A percentile compares a stretch with the other conserved stretches of the same genome.
Evolutionary conservation across 2,329 filamentous ascomycete genomes (phyloP).

Genomic region (Thielaviopsis cerberus): DNA sequence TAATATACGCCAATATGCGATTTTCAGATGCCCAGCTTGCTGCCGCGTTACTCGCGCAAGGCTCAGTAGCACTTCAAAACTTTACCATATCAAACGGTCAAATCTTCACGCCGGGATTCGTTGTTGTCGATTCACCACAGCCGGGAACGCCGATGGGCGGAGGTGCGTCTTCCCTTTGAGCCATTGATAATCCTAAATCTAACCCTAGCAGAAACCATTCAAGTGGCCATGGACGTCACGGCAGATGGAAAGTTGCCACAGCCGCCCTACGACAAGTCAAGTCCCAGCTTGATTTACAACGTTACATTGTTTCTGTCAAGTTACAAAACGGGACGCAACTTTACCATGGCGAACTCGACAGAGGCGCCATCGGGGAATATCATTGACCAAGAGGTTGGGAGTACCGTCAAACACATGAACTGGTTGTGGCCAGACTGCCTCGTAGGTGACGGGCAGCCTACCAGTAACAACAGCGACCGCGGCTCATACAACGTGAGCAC

Average conservation of each 20-base stretch:
- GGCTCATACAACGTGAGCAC: constrained; percentile 43
- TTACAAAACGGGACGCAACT: constrained; percentile 42
- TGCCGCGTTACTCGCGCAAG: constrained; percentile 15
- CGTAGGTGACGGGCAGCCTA: constrained; percentile 37
- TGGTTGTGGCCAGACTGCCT: constrained; percentile 56
- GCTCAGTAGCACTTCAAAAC: constrained; percentile 19
- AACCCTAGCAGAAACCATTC: constrained; percentile 28
- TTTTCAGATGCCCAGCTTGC: neutral
- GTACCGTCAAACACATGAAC: constrained; percentile 56
- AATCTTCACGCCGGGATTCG: constrained; percentile 51
- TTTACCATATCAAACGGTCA: constrained; percentile 46
- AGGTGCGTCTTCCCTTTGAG: constrained; percentile 20
- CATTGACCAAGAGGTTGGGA: constrained; percentile 42
- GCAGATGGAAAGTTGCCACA: constrained; percentile 42
- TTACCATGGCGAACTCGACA: constrained; percentile 49
- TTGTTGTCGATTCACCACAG: constrained; percentile 46
- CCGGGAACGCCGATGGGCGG: constrained; percentile 45
- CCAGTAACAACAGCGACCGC: constrained; percentile 28
- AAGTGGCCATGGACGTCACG: constrained; percentile 48
- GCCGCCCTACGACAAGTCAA: constrained; percentile 30
- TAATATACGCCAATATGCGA: neutral
- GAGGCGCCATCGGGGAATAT: constrained; percentile 40
- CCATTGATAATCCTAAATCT: constrained; percentile 8
- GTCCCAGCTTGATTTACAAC: constrained; percentile 39
- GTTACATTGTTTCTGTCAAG: constrained; percentile 51